Evolutionary conservation across 106 monocot species (phyloP), one percentile per base, ranked within the genome.

Genomic region (Cymbidium sinense): DNA sequence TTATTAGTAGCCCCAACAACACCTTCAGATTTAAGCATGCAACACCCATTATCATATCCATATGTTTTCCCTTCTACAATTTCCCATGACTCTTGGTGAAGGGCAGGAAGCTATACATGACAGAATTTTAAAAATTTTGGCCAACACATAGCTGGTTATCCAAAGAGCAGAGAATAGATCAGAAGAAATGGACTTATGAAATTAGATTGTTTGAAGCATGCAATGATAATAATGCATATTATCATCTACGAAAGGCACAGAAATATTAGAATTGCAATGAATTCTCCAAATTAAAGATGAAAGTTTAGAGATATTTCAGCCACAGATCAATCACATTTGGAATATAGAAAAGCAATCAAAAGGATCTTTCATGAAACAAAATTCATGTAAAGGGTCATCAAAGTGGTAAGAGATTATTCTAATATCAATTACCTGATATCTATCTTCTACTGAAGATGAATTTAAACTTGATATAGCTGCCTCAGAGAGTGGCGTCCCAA

Each of bases 401-500:
- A 36, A 71, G 20, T 39, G 34, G 36, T 36, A 71, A 71, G 50
- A 75, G 15, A 34, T 67, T 3, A 70, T 23, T 67, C 29, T 33
- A 33, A 31, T 67, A 67, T 33, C 67, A 67, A 31, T 35, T 79
- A 65, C 86, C 82, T 86, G 86, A 77, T 36, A 77, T 64, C 41
- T 64, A 18, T 81, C 50, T 33, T 72, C 23, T 20, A 43, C 6
- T 54, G 83, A 74, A 50, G 74, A 76, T 69, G 84, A 17, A 37
- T 73, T 76, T 77, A 85, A 70, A 64, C 41, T 77, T 31, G 20
- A n/a, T 21, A 77, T 62, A 37, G 87, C 77, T 82, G 87, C 84
- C 74, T 88, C 79, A 19, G 87, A 84, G 12, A 88, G 84, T 35
- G 87, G 87, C 47, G n/a, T 82, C 28, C 87, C 87, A 80, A 88